phyloP scores from a whole-genome alignment of 208 protist genomes.

The Leishmania arabica region DNA sequence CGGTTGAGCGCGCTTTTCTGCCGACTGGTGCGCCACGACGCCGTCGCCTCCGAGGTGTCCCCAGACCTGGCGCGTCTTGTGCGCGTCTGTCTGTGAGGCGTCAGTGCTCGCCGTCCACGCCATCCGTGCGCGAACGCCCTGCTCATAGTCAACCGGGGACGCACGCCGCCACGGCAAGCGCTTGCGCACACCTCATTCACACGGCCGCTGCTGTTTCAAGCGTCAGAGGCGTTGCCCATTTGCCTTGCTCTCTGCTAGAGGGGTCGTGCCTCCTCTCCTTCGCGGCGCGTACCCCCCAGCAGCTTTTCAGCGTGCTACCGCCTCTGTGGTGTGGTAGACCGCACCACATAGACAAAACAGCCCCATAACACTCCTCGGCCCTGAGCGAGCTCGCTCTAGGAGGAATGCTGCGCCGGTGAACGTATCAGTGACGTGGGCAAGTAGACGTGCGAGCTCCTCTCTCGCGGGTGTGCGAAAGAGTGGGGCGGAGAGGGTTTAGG shows the following conservation, averaged over 20 bases:
- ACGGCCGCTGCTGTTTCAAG: not conserved
- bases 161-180: not conserved
- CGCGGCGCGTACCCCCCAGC: not conserved
- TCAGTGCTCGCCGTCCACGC: not conserved
- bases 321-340: not conserved
- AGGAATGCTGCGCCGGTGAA: not conserved
- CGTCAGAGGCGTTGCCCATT: not conserved
- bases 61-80: conserved; percentile 31
- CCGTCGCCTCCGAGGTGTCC: conserved; percentile 47
- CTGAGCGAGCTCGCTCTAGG: not conserved
- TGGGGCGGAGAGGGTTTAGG: not conserved
- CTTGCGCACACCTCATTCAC: not conserved
- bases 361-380: not conserved
- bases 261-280: not conserved
- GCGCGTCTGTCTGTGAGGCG: not conserved
- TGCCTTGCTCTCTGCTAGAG: not conserved
- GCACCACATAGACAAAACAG: not conserved
- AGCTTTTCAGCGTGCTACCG: not conserved
- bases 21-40: conserved; percentile 45
- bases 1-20: conserved; percentile 46
- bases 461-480: not conserved
- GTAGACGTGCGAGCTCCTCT: not conserved
- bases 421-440: not conserved
- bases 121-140: not conserved
- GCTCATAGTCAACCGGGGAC: not conserved